phyloP scores from a whole-genome alignment of 2,329 filamentous ascomycete species.

The Pleurostoma richardsiae region DNA sequence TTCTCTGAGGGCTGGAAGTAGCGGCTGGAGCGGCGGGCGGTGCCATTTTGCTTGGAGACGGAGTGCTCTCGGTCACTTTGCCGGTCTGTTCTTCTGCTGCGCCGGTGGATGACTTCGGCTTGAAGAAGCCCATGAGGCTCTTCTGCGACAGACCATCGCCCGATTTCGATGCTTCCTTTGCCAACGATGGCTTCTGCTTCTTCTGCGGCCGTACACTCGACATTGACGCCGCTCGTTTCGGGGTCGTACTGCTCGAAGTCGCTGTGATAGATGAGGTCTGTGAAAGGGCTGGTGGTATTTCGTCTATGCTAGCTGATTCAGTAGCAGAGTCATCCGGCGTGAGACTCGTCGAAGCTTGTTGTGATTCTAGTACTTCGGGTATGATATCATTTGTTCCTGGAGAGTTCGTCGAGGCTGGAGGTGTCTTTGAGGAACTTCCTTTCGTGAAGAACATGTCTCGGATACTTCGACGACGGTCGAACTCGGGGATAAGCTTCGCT shows the following conservation, averaged over 20 bases:
- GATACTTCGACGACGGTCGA: constrained; percentile 78
- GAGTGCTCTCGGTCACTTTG: not conserved
- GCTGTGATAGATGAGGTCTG: too few species aligned
- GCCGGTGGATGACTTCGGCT: constrained; percentile 43
- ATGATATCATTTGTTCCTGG: too few species aligned
- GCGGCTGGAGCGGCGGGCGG: too few species aligned
- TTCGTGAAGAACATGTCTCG: constrained; percentile 84
- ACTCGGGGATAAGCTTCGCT: constrained; percentile 80
- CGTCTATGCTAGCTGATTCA: too few species aligned
- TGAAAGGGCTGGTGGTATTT: too few species aligned
- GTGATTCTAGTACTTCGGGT: constrained; percentile 9
- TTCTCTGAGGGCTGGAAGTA: too few species aligned
- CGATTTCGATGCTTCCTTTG: constrained; percentile 24
- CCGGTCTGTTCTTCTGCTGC: not conserved
- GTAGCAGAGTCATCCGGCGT: too few species aligned
- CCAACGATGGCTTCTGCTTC: constrained; percentile 26
- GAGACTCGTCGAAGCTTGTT: not conserved
- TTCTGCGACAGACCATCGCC: constrained; percentile 33
- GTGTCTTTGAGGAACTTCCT: constrained; percentile 9
- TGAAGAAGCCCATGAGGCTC: constrained; percentile 77
- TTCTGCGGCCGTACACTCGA: constrained; percentile 23
- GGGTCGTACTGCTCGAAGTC: constrained; percentile 2
- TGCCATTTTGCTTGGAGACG: not conserved
- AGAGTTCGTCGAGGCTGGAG: too few species aligned
- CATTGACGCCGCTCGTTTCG: constrained; percentile 2